Evolutionary conservation across 2,329 filamentous ascomycete genomes (phyloP), one percentile per base, ranked within the genome.

Genomic region (Arthrocladium fulminans): DNA sequence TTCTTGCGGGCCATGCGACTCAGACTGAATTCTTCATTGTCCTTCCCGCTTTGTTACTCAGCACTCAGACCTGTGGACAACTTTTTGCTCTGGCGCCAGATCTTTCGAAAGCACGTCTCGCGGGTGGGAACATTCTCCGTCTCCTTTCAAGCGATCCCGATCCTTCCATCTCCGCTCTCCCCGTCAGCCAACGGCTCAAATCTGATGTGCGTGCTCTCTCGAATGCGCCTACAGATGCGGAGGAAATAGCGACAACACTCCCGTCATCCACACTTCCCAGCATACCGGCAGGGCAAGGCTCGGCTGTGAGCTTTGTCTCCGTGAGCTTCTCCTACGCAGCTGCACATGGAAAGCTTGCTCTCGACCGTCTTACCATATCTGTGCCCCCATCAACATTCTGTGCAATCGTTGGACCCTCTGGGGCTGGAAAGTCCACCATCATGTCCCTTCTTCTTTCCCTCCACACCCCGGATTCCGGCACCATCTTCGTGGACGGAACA

Each of bases 351-450:
- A 55, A 61, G 2, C 66, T 70, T 25, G 77, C 84, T 9, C 67
- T 87, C 2, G 65, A 72, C 19, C 72, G 69, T 1, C 65, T 84
- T 12, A 75, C 69, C 10, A 67, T 85, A 25, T 71, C 70, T 1
- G 75, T 84, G 23, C 53, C 49, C 7, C 61, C 65, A 0, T 65
- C 65, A 3, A 54, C 65, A 24, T 49, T 52, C 27, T 45, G 37
- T 64, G 92, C 89, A 0, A 76, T 97, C 1, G 90, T 97, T 6
- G 92, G 90, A 10, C 84, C 89, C 0, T 89, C 84, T 41, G 90
- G 92, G 2, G 94, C 88, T 61, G 90, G 92, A 49, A 97, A 97
- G 72, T 87, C 81, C 40, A 97, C 90, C 0, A 92, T 89, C 0
- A 94, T 97, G 62, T 84, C 86, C 3, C 75, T 97, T 2, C 72